A percentile compares a stretch with the other conserved stretches of the same genome.
Conservation (phyloP, 2,329 filamentous ascomycete genomes). For the Trichoderma pleuroti region DNA sequence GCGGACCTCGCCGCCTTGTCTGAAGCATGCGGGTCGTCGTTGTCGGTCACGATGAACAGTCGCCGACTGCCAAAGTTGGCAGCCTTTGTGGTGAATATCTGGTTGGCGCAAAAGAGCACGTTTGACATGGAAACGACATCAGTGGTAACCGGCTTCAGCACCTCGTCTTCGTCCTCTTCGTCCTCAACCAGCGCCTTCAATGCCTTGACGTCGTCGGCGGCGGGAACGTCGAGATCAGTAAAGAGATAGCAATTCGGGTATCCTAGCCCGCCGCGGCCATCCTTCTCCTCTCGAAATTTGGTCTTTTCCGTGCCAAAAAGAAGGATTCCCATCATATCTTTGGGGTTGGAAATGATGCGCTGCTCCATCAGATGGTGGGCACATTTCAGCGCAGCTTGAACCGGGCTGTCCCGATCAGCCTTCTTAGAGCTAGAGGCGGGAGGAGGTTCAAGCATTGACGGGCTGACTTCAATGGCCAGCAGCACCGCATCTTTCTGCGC, state of each 20-base stretch:
- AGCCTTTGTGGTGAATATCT: slow-evolving; percentile 92
- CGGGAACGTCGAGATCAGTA: slow-evolving; percentile 81
- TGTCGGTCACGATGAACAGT: slow-evolving; percentile 94
- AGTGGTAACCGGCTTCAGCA: slow-evolving; percentile 65
- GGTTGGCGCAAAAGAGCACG: slow-evolving; percentile 90
- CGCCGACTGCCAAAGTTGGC: slow-evolving; percentile 90
- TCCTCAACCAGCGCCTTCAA: slow-evolving; percentile 75
- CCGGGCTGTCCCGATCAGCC: slow-evolving; percentile 71
- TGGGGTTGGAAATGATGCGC: slow-evolving; percentile 93
- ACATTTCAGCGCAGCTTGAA: slow-evolving; percentile 84
- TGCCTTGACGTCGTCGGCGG: slow-evolving; percentile 79
- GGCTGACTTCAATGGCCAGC: slow-evolving; percentile 88
- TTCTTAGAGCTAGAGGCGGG: slow-evolving; percentile 67
- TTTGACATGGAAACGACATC: slow-evolving; percentile 79
- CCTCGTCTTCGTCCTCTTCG: slow-evolving; percentile 64
- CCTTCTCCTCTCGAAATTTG: slow-evolving; percentile 68
- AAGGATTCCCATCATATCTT: slow-evolving; percentile 94
- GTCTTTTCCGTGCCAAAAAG: slow-evolving; percentile 87
- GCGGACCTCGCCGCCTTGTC: slow-evolving; percentile 71
- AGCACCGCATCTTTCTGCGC: slow-evolving; percentile 96
- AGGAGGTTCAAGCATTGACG: slow-evolving; percentile 75
- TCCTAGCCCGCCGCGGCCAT: slow-evolving; percentile 55
- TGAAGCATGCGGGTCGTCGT: slow-evolving; percentile 75
- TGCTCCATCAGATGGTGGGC: slow-evolving; percentile 96
- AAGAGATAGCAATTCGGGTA: slow-evolving; percentile 94